Conservation (phyloP, 2,329 filamentous ascomycete species). For the Thielaviopsis cerberus region DNA sequence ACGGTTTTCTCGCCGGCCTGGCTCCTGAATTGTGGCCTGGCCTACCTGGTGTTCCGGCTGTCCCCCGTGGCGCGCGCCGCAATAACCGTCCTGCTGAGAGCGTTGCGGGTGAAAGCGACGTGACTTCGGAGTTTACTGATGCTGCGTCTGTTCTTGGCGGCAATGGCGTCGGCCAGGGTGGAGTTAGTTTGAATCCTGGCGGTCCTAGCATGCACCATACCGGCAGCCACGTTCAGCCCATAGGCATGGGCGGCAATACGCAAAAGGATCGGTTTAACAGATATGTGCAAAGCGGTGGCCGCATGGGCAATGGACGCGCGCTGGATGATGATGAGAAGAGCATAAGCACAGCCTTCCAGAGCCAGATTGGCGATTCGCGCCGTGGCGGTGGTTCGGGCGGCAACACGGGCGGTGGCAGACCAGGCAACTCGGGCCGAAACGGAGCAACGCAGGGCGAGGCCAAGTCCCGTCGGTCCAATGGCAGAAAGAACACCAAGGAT, state of each 20-base stretch:
- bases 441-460: neutral
- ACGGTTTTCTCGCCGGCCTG: slow-evolving; percentile 79
- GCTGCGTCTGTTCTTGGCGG: slow-evolving; percentile 61
- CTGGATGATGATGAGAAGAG: slow-evolving; percentile 91
- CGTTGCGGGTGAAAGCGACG: slow-evolving; percentile 78
- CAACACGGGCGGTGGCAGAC: neutral
- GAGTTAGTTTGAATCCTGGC: slow-evolving; percentile 10
- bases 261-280: slow-evolving; percentile 67
- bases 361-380: slow-evolving; percentile 51
- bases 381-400: slow-evolving; percentile 19
- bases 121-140: slow-evolving; percentile 78
- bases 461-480: neutral
- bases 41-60: slow-evolving; percentile 42
- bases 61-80: slow-evolving; percentile 46
- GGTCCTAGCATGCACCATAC: neutral
- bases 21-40: slow-evolving; percentile 74
- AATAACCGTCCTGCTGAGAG: slow-evolving; percentile 55
- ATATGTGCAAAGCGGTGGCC: slow-evolving; percentile 74
- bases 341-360: slow-evolving; percentile 89
- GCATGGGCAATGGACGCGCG: slow-evolving; percentile 43
- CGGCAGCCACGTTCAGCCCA: neutral
- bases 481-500: neutral
- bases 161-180: slow-evolving; percentile 57
- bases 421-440: neutral
- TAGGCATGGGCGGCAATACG: slow-evolving; percentile 6